These are phyloP conservation scores for Umbelopsis sp. DNA, from an alignment of 192 early-diverging fungal genomes.

Conservation along the genomic window DNA sequence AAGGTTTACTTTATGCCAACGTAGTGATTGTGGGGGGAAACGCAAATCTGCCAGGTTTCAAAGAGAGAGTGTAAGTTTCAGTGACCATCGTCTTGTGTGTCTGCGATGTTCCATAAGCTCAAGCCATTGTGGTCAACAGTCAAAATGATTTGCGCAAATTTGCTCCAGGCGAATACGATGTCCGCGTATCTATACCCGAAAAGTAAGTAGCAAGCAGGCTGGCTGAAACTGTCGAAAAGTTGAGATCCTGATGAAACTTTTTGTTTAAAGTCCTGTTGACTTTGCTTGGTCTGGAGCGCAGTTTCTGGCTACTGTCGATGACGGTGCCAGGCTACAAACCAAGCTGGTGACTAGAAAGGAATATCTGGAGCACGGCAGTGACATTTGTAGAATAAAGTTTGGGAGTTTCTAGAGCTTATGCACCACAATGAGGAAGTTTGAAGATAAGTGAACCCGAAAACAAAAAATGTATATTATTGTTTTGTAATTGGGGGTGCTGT, in stretches of 20 bases:
- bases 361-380: constrained; percentile 63
- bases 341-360: constrained; percentile 60
- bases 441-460: neutral
- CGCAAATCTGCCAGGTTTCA: constrained; percentile 61
- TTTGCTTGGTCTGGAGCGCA: constrained; percentile 62
- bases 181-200: constrained; percentile 54
- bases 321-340: constrained; percentile 46
- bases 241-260: constrained; percentile 8
- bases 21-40: constrained; percentile 73
- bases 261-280: constrained; percentile 49
- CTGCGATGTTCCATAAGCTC: neutral
- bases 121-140: constrained; percentile 21
- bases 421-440: neutral
- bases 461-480: neutral
- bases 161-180: constrained; percentile 55
- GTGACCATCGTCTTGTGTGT: neutral
- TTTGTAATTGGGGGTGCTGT: neutral
- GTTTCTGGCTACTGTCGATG: constrained; percentile 42
- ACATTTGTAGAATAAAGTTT: constrained; percentile 55
- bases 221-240: no score
- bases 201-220: constrained; percentile 49
- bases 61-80: constrained; percentile 56
- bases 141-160: constrained; percentile 56
- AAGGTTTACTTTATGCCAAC: constrained; percentile 68
- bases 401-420: constrained; percentile 21